Conservation (phyloP, 257 asterid genomes). For the Paraleonurus japonicus region DNA sequence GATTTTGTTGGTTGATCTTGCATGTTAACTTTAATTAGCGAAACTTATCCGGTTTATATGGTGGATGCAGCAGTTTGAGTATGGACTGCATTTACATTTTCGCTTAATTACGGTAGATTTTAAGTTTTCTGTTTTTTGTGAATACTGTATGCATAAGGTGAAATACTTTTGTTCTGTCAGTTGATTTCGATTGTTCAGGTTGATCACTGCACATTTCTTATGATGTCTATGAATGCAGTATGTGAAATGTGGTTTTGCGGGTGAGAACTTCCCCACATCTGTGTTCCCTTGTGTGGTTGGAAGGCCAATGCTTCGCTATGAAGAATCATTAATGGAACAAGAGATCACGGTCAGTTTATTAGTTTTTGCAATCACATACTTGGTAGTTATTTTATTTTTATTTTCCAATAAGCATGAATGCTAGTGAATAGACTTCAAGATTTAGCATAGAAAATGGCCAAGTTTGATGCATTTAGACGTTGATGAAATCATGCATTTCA, state of each 20-base stretch:
- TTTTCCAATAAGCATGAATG: background rate
- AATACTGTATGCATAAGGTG: background rate
- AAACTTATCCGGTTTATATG: background rate
- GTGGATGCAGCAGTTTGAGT: constrained; percentile 3
- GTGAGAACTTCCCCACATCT: constrained; percentile 94
- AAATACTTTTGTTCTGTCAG: background rate
- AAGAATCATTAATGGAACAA: constrained; percentile 2
- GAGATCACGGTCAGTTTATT: constrained; percentile 55
- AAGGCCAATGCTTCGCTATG: constrained; percentile 83
- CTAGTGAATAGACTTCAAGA: background rate
- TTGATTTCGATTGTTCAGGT: constrained; percentile 7
- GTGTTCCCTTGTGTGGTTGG: constrained; percentile 98
- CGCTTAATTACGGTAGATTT: background rate
- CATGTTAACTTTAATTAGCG: background rate
- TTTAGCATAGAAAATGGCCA: background rate
- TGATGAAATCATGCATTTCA: background rate
- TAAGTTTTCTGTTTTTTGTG: background rate
- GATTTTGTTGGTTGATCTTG: constrained; percentile 21
- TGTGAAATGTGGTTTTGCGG: constrained; percentile 96
- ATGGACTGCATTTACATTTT: background rate
- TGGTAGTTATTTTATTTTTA: constrained; percentile 3
- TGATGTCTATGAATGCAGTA: constrained; percentile 57
- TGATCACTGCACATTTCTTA: constrained; percentile 6
- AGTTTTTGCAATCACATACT: constrained; percentile 9
- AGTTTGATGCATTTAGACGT: background rate